These are phyloP conservation scores for Pleodorina starrii DNA, from an alignment of 139 green algal species.

Conservation along the genomic window DNA sequence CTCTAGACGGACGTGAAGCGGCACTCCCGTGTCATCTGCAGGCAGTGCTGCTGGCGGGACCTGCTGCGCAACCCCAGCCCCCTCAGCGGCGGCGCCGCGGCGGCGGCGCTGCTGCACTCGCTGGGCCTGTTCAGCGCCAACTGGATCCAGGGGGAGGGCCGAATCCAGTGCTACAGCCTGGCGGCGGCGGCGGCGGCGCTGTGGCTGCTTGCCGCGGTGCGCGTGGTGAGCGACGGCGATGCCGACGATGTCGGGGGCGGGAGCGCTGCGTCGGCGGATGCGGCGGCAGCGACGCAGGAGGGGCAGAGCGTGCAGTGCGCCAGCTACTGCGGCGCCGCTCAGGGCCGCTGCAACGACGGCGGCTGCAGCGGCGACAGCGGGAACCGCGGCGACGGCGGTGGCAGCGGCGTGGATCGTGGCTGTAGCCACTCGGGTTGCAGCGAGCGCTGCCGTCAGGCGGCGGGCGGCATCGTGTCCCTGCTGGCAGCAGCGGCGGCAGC, in stretches of 20 bases:
- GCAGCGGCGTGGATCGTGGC: not conserved
- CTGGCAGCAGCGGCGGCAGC: too few species aligned
- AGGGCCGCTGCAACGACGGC: too few species aligned
- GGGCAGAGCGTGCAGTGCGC: not conserved
- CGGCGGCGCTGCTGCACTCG: constrained; percentile 52
- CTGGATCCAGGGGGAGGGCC: constrained; percentile 74
- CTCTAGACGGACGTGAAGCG: too few species aligned
- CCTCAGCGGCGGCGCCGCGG: not conserved
- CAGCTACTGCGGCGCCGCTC: not conserved
- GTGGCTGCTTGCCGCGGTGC: not conserved
- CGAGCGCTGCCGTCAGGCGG: too few species aligned
- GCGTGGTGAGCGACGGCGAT: not conserved
- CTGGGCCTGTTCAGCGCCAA: constrained; percentile 70
- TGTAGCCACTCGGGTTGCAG: too few species aligned
- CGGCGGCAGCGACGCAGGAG: too few species aligned
- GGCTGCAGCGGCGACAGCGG: too few species aligned
- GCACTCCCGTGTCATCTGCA: too few species aligned
- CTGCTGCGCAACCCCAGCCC: constrained; percentile 56
- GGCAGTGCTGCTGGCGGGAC: constrained; percentile 58
- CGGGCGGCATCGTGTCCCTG: too few species aligned
- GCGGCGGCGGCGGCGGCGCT: constrained; percentile 51
- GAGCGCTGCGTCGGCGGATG: not conserved
- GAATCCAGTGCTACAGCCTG: constrained; percentile 62
- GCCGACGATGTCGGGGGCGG: not conserved
- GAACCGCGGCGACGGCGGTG: not conserved